Evolutionary conservation across 306 rosid species (phyloP), one percentile per base, ranked within the genome.

Genomic region (Prunus dulcis): DNA sequence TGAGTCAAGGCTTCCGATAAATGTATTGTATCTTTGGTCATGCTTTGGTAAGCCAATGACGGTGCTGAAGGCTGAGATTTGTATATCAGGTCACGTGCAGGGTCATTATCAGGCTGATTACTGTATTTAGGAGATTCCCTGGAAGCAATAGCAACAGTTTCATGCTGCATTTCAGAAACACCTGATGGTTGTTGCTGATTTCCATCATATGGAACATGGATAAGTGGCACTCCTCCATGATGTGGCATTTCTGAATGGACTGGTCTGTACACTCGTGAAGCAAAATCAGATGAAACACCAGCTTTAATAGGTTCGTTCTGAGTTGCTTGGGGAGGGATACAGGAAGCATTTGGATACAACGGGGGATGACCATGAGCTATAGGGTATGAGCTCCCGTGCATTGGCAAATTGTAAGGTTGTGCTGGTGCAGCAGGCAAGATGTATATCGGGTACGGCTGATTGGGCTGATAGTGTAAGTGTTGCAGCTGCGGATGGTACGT

Each of bases 41-140:
- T 67, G 78, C 78, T 78, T 82, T 74, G 78, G 78, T 58, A 83
- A 80, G 84, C 67, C 64, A 58, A 65, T 9, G 72, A 63, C 0
- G 92, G 95, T 32, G 89, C 88, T 6, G 88, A 87, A 70, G 96
- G 92, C 86, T 90, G 92, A 77, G 92, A 88, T 81, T 90, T 90
- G 85, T 88, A 90, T 75, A 88, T 84, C 62, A 79, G 84, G 57
- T 47, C 78, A 38, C 12, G 81, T 34, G 85, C 85, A 71, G 71
- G 78, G 19, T 82, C 87, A 19, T 83, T 83, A 25, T 79, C 80
- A 55, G 55, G 47, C 38, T 76, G 87, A 67, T 82, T 64, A 64
- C 60, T 72, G 57, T 9, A 25, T 69, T 38, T 41, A 8, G 78
- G 30, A 53, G 84, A 76, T 76, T 90, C 92, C 41, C 41, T 50